phyloP scores from a whole-genome alignment of 768 basidiomycete genomes.

The Russula earlei region DNA sequence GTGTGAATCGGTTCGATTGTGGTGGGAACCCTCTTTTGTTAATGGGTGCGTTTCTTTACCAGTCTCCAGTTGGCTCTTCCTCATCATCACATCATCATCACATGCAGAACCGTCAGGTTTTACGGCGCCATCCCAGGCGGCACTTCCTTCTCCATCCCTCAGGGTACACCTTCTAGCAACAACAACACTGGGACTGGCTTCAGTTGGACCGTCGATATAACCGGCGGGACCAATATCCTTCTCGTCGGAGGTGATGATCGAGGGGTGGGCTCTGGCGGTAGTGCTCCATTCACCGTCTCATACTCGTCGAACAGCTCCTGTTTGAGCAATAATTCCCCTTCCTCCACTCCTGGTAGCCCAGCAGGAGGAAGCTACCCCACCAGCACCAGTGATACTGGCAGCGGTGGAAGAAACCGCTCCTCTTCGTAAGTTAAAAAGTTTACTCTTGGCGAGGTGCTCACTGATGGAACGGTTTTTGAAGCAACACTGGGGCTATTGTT shows the following conservation, averaged over 20 bases:
- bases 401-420: conserved; percentile 20
- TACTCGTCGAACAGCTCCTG: conserved; percentile 46
- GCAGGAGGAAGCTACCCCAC: conserved; percentile 70
- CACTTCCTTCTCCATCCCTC: conserved; percentile 57
- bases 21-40: conserved; percentile 47
- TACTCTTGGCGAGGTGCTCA: no score
- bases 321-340: conserved; percentile 51
- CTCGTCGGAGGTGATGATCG: conserved; percentile 58
- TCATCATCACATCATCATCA: not conserved
- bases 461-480: not conserved
- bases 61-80: not conserved
- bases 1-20: conserved; percentile 53
- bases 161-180: conserved; percentile 35
- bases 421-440: conserved; percentile 13
- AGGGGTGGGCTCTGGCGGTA: conserved; percentile 63
- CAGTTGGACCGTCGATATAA: conserved; percentile 54
- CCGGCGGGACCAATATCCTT: conserved; percentile 55
- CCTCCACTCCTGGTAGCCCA: conserved; percentile 66
- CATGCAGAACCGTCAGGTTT: conserved; percentile 45
- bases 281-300: conserved; percentile 45
- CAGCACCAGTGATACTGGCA: conserved; percentile 31
- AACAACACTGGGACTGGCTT: conserved; percentile 50
- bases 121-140: conserved; percentile 74
- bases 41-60: conserved; percentile 37
- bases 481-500: conserved; percentile 11